Percentiles rank a stretch among this genome's conserved stretches.
Conservation (phyloP, 371 early-diverging fungal genomes). For the Mucor indicus region DNA sequence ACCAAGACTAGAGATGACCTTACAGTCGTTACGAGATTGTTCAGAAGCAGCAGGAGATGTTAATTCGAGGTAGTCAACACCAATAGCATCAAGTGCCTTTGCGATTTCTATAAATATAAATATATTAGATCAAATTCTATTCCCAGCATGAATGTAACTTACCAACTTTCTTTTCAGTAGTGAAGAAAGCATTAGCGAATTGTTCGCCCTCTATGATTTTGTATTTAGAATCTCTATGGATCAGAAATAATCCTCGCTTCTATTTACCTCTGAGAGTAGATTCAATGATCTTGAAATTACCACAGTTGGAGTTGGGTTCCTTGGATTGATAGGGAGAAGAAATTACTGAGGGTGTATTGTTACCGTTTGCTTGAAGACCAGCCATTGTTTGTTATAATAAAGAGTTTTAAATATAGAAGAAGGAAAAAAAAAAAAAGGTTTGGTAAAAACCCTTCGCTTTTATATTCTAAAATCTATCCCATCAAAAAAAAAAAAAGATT, state of each 20-base stretch:
- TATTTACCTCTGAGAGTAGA: slow-evolving; percentile 83
- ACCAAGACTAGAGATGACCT: slow-evolving; percentile 85
- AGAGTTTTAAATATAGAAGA: neutral
- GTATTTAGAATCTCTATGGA: too few species aligned
- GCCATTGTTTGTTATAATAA: neutral
- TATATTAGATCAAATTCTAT: neutral
- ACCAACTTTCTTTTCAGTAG: slow-evolving; percentile 88
- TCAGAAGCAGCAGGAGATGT: slow-evolving; percentile 96
- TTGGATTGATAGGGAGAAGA: slow-evolving; percentile 59
- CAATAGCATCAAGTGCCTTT: slow-evolving; percentile 92
- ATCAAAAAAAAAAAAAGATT: slow-evolving; percentile 9
- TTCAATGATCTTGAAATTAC: slow-evolving; percentile 94
- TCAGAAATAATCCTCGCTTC: neutral
- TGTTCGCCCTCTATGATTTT: slow-evolving; percentile 87
- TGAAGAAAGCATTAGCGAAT: slow-evolving; percentile 97
- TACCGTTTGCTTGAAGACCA: slow-evolving; percentile 14
- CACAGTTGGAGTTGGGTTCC: slow-evolving; percentile 82
- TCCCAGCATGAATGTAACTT: neutral
- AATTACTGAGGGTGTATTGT: slow-evolving; percentile 22
- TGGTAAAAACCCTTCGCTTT: neutral
- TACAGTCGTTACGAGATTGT: slow-evolving; percentile 89
- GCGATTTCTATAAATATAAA: slow-evolving; percentile 70
- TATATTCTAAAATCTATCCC: slow-evolving; percentile 1
- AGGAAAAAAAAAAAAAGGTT: neutral
- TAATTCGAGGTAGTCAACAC: slow-evolving; percentile 95